Percentiles rank a stretch among this genome's conserved stretches.
These are phyloP conservation scores for Globisporangium okanoganense DNA, from an alignment of 352 stramenopile genomes.

Conservation along the genomic window DNA sequence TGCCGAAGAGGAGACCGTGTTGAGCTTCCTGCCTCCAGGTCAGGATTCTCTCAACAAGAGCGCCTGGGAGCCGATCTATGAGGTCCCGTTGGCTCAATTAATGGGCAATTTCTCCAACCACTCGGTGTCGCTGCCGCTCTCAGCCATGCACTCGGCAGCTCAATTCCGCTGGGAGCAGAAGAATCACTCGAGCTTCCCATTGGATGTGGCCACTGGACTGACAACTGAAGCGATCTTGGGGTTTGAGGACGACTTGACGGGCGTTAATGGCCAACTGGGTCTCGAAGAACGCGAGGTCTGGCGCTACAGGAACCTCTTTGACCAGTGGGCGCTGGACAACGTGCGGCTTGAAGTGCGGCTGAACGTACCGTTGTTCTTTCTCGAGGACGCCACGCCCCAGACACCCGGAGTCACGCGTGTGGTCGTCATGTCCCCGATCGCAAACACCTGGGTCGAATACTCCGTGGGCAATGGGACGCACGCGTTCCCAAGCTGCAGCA, in stretches of 20 bases:
- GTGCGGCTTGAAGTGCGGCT: slow-evolving; percentile 54
- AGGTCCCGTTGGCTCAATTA: slow-evolving; percentile 24
- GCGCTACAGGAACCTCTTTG: slow-evolving; percentile 67
- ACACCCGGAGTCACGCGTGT: slow-evolving; percentile 17
- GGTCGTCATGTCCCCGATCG: slow-evolving; percentile 30
- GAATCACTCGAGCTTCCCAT: slow-evolving; percentile 62
- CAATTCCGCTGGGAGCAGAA: slow-evolving; percentile 69
- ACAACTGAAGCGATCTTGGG: slow-evolving; percentile 21
- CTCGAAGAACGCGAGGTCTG: slow-evolving; percentile 41
- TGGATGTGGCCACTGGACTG: slow-evolving; percentile 30
- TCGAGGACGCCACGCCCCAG: slow-evolving; percentile 1
- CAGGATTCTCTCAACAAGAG: slow-evolving; percentile 33
- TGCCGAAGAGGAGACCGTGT: slow-evolving; percentile 40
- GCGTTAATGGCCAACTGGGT: slow-evolving; percentile 30
- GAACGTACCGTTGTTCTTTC: slow-evolving; percentile 32
- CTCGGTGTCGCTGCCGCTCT: slow-evolving; percentile 31
- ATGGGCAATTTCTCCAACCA: slow-evolving; percentile 15
- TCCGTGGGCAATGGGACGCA: slow-evolving; percentile 55
- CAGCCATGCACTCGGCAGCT: slow-evolving; percentile 37
- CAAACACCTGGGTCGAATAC: slow-evolving; percentile 45
- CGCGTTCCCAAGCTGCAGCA: slow-evolving; percentile 38
- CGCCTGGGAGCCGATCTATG: slow-evolving; percentile 36
- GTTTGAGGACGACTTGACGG: slow-evolving; percentile 41
- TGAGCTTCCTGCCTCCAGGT: slow-evolving; percentile 39
- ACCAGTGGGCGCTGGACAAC: slow-evolving; percentile 70